Conservation (phyloP, 2,329 filamentous ascomycete genomes). For the Fusarium agapanthi region DNA sequence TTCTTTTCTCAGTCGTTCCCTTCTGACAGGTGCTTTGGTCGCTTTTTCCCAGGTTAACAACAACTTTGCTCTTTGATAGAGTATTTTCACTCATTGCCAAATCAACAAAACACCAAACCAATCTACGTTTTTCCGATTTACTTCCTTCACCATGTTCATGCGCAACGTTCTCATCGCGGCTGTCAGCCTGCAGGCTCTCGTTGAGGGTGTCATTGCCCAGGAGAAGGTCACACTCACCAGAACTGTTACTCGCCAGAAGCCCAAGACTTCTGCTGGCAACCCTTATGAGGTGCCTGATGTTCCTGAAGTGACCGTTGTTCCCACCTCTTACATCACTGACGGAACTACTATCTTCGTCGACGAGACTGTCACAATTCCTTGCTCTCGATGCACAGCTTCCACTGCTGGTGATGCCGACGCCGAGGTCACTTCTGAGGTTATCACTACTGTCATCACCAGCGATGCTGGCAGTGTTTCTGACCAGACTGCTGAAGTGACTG, state of each 20-base stretch:
- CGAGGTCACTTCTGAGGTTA: not conserved
- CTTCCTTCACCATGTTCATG: slow-evolving; percentile 36
- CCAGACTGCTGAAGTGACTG: slow-evolving; percentile 24
- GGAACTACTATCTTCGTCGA: slow-evolving; percentile 33
- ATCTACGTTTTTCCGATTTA: slow-evolving; percentile 2
- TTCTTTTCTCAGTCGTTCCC: slow-evolving; percentile 41
- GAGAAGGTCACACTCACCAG: slow-evolving; percentile 29
- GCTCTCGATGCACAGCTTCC: slow-evolving; percentile 26
- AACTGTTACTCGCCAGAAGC: slow-evolving; percentile 23
- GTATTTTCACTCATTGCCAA: slow-evolving; percentile 35
- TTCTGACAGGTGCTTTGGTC: slow-evolving; percentile 40
- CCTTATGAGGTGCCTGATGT: slow-evolving; percentile 18
- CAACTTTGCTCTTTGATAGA: slow-evolving; percentile 42
- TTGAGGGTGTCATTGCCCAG: slow-evolving; percentile 32
- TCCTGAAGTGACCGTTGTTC: slow-evolving; percentile 24
- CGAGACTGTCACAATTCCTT: slow-evolving; percentile 34
- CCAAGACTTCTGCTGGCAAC: slow-evolving; percentile 5
- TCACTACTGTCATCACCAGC: slow-evolving; percentile 14
- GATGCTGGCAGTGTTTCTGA: slow-evolving; percentile 11
- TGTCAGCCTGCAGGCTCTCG: slow-evolving; percentile 36
- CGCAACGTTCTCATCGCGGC: slow-evolving; percentile 36
- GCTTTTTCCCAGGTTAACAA: slow-evolving; percentile 36
- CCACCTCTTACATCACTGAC: slow-evolving; percentile 29
- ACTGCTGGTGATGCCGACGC: slow-evolving; percentile 17
- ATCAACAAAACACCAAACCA: slow-evolving; percentile 33